phyloP scores from a whole-genome alignment of 768 basidiomycete species.

The Tubosaeta sp. region DNA sequence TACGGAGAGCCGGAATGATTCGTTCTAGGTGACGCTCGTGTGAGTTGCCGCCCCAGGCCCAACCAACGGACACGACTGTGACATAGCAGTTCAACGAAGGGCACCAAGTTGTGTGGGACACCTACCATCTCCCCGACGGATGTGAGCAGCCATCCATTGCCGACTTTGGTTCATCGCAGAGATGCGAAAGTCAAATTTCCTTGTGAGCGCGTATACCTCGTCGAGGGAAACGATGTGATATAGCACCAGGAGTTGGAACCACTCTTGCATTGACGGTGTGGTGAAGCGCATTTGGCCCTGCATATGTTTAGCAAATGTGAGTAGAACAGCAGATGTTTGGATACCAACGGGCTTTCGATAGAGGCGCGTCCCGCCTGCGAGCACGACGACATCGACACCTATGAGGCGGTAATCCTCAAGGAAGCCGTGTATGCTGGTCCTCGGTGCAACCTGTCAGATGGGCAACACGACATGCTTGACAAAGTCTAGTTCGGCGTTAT shows the following conservation, averaged over 20 bases:
- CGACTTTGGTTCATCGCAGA: slow-evolving; percentile 25
- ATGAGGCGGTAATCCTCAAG: slow-evolving; percentile 34
- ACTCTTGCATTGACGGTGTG: slow-evolving; percentile 12
- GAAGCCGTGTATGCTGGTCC: slow-evolving; percentile 33
- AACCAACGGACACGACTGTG: slow-evolving; percentile 25
- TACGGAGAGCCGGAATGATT: slow-evolving; percentile 12
- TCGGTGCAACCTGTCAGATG: slow-evolving; percentile 22
- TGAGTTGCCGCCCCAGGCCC: slow-evolving; percentile 29
- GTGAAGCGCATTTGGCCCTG: slow-evolving; percentile 28
- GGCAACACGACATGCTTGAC: slow-evolving; percentile 37
- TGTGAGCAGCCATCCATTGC: slow-evolving; percentile 36
- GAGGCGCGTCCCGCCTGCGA: slow-evolving; percentile 38
- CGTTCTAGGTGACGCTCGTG: slow-evolving; percentile 32
- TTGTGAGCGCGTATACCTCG: slow-evolving; percentile 22
- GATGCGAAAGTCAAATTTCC: slow-evolving; percentile 20
- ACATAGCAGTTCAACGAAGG: not conserved
- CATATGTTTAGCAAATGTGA: not conserved
- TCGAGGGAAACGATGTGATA: slow-evolving; percentile 23
- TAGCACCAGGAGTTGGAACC: slow-evolving; percentile 22
- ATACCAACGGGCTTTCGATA: slow-evolving; percentile 23
- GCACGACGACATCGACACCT: slow-evolving; percentile 34
- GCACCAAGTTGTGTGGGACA: not conserved
- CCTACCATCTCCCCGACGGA: slow-evolving; percentile 9
- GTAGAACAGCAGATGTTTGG: not conserved
- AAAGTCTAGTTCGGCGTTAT: slow-evolving; percentile 36